Evolutionary conservation across 257 asterid genomes (phyloP).

Genomic region (Solanum bulbocastanum): DNA sequence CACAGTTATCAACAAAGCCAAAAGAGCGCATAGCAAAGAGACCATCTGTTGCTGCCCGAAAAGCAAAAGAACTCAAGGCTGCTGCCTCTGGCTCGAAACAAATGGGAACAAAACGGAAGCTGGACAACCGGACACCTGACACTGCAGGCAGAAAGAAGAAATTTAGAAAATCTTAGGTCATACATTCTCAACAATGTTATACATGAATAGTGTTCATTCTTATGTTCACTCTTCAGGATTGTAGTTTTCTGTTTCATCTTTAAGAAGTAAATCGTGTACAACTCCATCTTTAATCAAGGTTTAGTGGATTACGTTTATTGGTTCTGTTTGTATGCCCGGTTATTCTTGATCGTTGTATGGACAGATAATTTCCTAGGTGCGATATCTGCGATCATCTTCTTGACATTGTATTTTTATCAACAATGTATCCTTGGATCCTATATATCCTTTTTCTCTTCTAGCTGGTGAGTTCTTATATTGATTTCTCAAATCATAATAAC

Average conservation of each 20-base stretch:
- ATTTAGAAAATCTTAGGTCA: slow-evolving; percentile 37
- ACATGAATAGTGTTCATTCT: background rate
- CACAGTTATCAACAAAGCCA: slow-evolving; percentile 14
- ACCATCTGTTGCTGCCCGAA: slow-evolving; percentile 86
- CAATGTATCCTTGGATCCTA: background rate
- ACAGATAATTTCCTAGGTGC: background rate
- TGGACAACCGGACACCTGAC: slow-evolving; percentile 46
- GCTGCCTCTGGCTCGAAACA: slow-evolving; percentile 23
- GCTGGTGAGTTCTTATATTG: background rate
- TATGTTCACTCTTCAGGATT: background rate
- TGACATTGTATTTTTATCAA: background rate
- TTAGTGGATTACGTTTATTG: background rate
- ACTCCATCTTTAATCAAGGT: background rate
- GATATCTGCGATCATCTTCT: background rate
- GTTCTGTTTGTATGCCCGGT: background rate
- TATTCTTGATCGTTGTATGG: background rate
- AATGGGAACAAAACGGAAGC: slow-evolving; percentile 58
- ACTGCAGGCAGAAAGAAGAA: slow-evolving; percentile 53
- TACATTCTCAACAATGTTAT: background rate
- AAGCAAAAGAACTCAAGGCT: slow-evolving; percentile 33
- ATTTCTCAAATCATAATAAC: background rate
- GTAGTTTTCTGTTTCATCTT: background rate
- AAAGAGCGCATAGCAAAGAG: slow-evolving; percentile 34
- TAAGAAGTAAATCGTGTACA: background rate
- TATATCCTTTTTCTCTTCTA: background rate